Percentiles rank a stretch among this genome's conserved stretches.
phyloP scores from a whole-genome alignment of 176 grass and related monocot genomes.

The Tuctoria greenei region DNA sequence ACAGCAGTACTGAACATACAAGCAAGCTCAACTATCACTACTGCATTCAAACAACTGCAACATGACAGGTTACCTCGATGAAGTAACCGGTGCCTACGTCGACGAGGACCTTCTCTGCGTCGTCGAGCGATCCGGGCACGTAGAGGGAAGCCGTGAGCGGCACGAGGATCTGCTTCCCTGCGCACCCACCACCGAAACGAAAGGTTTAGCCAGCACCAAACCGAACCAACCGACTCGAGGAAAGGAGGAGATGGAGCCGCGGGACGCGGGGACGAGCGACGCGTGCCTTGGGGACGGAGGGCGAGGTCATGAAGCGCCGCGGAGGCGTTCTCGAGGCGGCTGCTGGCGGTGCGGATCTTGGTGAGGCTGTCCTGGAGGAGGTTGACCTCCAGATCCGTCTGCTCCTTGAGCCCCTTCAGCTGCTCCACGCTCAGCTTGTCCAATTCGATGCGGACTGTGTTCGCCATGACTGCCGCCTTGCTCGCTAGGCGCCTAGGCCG shows the following conservation, averaged over 20 bases:
- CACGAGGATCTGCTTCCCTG: slow-evolving; percentile 91
- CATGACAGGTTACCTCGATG: slow-evolving; percentile 63
- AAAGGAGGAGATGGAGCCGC: not conserved
- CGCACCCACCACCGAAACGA: slow-evolving; percentile 6
- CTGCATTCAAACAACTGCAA: not conserved
- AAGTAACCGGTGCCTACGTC: slow-evolving; percentile 96
- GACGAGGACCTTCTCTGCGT: slow-evolving; percentile 83
- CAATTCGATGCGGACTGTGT: slow-evolving; percentile 54
- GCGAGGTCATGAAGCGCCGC: slow-evolving; percentile 78
- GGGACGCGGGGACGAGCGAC: not conserved
- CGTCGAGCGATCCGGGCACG: slow-evolving; percentile 82
- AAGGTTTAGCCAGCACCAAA: slow-evolving; percentile 22
- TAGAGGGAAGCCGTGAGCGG: slow-evolving; percentile 95
- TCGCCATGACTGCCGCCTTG: slow-evolving; percentile 38
- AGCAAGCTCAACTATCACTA: not conserved
- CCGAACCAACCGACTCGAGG: not conserved
- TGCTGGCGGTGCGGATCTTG: slow-evolving; percentile 80
- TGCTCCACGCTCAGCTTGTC: slow-evolving; percentile 82
- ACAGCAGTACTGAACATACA: not conserved
- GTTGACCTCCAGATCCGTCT: slow-evolving; percentile 90
- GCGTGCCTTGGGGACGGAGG: slow-evolving; percentile 66
- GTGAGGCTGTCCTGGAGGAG: slow-evolving; percentile 88
- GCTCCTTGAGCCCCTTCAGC: slow-evolving; percentile 85
- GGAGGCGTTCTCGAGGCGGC: slow-evolving; percentile 75
- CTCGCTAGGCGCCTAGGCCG: too few relatives aligned